A percentile compares a stretch with the other conserved stretches of the same genome.
Evolutionary conservation across 2,329 filamentous ascomycete species (phyloP).

Genomic region (Sordariomycetes sp.): DNA sequence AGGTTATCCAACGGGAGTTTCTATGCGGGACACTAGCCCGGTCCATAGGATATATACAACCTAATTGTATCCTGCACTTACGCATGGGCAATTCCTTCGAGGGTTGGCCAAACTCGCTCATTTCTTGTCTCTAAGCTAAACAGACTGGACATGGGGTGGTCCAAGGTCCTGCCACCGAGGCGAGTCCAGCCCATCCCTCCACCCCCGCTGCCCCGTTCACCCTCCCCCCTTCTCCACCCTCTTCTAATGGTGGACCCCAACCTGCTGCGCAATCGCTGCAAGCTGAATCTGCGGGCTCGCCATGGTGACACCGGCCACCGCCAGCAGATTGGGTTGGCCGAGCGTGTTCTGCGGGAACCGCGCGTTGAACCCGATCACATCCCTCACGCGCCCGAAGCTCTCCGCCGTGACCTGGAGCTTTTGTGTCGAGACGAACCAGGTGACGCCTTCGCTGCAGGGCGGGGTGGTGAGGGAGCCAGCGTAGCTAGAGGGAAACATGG

Average conservation of each 20-base stretch:
- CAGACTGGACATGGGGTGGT: too few relatives aligned
- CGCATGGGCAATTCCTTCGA: too few relatives aligned
- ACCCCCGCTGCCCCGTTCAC: background rate
- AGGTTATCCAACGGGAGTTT: too few relatives aligned
- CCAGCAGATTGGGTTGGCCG: conserved; percentile 31
- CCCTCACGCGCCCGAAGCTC: conserved; percentile 40
- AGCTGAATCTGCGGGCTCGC: background rate
- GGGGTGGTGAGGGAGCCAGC: conserved; percentile 51
- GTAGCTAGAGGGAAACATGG: conserved; percentile 22
- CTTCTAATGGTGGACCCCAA: background rate
- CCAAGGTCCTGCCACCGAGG: too few relatives aligned
- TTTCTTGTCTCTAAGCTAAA: too few relatives aligned
- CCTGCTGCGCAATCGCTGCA: background rate
- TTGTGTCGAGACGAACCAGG: conserved; percentile 39
- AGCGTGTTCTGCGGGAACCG: conserved; percentile 41
- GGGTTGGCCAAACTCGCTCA: too few relatives aligned
- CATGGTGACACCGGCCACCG: background rate
- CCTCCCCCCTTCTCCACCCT: background rate
- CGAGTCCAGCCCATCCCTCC: too few relatives aligned
- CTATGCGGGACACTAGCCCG: too few relatives aligned
- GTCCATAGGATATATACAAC: too few relatives aligned
- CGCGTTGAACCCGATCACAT: conserved; percentile 44
- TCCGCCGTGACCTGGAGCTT: conserved; percentile 35
- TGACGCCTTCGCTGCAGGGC: conserved; percentile 46
- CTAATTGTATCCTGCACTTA: too few relatives aligned